These are phyloP conservation scores for Colletotrichum trifolii DNA, from an alignment of 2,329 filamentous ascomycete genomes.

Conservation along the genomic window DNA sequence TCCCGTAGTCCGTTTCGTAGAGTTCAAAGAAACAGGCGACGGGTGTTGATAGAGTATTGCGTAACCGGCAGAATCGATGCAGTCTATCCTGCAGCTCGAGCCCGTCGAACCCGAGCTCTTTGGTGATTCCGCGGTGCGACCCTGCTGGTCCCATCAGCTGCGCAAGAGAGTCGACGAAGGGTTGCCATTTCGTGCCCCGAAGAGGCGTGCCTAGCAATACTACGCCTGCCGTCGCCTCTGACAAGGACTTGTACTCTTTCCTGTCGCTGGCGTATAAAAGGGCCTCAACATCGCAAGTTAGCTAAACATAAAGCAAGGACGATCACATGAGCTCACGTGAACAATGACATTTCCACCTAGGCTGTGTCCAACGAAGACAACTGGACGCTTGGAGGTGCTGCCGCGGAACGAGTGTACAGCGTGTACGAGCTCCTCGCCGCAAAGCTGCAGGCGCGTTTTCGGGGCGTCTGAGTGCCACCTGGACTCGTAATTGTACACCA, in stretches of 20 bases:
- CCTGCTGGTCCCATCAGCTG: too few species aligned
- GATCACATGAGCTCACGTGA: conserved; percentile 32
- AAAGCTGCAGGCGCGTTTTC: conserved; percentile 37
- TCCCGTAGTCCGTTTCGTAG: too few species aligned
- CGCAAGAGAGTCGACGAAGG: too few species aligned
- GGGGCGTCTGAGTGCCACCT: conserved; percentile 38
- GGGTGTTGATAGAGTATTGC: too few species aligned
- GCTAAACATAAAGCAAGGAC: not conserved
- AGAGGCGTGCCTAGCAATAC: conserved; percentile 15
- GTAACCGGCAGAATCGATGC: too few species aligned
- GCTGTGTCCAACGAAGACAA: conserved; percentile 40
- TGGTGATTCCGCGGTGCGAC: too few species aligned
- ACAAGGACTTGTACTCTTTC: conserved; percentile 23
- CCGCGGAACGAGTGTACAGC: conserved; percentile 29
- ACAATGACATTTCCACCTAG: conserved; percentile 39
- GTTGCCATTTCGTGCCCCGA: too few species aligned
- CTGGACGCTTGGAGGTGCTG: conserved; percentile 21
- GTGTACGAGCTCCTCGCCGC: conserved; percentile 38
- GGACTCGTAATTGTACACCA: conserved; percentile 39
- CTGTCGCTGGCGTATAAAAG: conserved; percentile 35
- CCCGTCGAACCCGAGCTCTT: too few species aligned
- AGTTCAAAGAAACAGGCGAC: too few species aligned
- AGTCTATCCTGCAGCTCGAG: too few species aligned
- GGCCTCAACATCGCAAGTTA: conserved; percentile 23
- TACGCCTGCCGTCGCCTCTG: conserved; percentile 26